A percentile compares a stretch with the other conserved stretches of the same genome.
phyloP scores from a whole-genome alignment of 768 basidiomycete species.

The Suillus tomentosus region DNA sequence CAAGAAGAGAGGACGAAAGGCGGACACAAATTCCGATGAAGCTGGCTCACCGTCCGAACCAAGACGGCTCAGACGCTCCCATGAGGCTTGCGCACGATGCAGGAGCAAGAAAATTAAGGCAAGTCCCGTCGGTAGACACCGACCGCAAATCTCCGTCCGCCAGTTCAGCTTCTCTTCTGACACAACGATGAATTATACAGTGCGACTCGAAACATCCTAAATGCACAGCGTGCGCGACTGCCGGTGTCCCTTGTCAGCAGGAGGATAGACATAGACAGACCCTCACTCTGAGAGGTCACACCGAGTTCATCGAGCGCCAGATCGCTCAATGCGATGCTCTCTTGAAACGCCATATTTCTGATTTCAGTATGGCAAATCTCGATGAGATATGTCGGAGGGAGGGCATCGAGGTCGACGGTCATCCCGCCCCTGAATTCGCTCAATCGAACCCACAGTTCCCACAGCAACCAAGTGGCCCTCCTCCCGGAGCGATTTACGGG shows the following conservation, averaged over 20 bases:
- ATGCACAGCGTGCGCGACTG: constrained; percentile 83
- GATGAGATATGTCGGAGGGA: constrained; percentile 67
- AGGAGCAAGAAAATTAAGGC: constrained; percentile 97
- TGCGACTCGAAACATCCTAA: constrained; percentile 90
- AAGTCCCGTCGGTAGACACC: constrained; percentile 65
- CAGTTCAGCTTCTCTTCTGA: constrained; percentile 36
- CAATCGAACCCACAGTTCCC: constrained; percentile 38
- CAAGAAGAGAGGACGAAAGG: constrained; percentile 62
- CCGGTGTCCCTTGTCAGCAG: constrained; percentile 79
- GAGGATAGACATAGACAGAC: constrained; percentile 89
- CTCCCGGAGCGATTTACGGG: constrained; percentile 34
- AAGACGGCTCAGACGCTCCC: constrained; percentile 80
- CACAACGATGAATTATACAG: constrained; percentile 44
- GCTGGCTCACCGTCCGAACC: constrained; percentile 62
- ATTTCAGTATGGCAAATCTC: constrained; percentile 65
- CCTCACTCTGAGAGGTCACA: constrained; percentile 81
- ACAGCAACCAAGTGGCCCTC: constrained; percentile 27
- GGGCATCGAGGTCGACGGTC: constrained; percentile 54
- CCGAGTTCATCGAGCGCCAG: constrained; percentile 80
- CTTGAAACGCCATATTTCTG: constrained; percentile 70
- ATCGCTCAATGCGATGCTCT: constrained; percentile 78
- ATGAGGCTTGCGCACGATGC: constrained; percentile 91
- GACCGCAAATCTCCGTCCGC: constrained; percentile 80
- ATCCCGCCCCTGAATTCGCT: constrained; percentile 29
- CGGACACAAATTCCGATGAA: constrained; percentile 58